A percentile compares a stretch with the other conserved stretches of the same genome.
Conservation (phyloP, 2,329 filamentous ascomycete genomes). For the Xylariaceae sp. region DNA sequence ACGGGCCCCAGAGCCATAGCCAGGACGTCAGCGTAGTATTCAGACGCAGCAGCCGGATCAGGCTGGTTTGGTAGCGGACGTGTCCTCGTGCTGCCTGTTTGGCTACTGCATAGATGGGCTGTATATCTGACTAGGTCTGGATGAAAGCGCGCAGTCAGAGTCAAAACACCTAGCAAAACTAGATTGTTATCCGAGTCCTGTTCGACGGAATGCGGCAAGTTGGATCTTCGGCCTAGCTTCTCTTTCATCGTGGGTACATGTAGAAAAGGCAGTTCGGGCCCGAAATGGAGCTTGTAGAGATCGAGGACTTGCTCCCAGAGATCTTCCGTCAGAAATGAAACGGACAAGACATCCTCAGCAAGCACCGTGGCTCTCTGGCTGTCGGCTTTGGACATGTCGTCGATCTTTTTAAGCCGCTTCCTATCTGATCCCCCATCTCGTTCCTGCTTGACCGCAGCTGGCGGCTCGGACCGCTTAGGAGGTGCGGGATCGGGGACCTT, state of each 20-base stretch:
- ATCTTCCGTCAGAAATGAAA: conserved; percentile 55
- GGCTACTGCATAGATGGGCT: conserved; percentile 35
- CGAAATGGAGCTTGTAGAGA: conserved; percentile 66
- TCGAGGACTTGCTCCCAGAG: conserved; percentile 65
- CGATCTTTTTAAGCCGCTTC: conserved; percentile 43
- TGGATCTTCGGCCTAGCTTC: conserved; percentile 40
- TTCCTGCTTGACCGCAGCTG: conserved; percentile 36
- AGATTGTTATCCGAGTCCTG: conserved; percentile 46
- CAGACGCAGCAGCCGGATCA: conserved; percentile 53
- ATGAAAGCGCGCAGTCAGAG: conserved; percentile 65
- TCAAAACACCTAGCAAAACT: conserved; percentile 60
- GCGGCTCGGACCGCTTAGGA: conserved; percentile 40
- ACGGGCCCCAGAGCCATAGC: conserved; percentile 45
- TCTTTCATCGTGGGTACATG: conserved; percentile 59
- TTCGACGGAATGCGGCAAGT: conserved; percentile 34
- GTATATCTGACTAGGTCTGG: conserved; percentile 52
- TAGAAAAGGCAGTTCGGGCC: conserved; percentile 65
- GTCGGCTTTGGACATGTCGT: conserved; percentile 39
- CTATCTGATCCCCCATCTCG: conserved; percentile 42
- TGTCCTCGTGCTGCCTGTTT: conserved; percentile 32
- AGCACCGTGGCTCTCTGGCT: conserved; percentile 34
- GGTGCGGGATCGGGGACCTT: conserved; percentile 55
- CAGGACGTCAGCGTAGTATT: conserved; percentile 59
- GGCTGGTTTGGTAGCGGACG: conserved; percentile 33
- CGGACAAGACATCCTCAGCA: conserved; percentile 56